Evolutionary conservation across 2,329 filamentous ascomycete species (phyloP).

Genomic region (Verticillium longisporum): DNA sequence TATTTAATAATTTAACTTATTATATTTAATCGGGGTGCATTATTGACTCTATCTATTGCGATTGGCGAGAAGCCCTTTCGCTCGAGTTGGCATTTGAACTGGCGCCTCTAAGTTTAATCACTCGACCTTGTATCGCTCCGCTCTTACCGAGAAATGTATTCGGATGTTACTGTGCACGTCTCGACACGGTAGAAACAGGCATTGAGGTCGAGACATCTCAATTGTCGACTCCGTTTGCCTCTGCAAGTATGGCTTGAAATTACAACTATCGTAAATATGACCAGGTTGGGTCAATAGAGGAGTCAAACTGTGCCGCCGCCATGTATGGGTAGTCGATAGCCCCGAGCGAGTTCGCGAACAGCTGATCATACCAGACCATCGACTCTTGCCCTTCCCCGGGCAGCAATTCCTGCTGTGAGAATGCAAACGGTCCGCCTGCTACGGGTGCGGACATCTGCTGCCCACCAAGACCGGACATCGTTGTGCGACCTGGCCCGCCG

Average conservation of each 20-base stretch:
- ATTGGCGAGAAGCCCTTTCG: too few species aligned
- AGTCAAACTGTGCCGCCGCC: conserved; percentile 23
- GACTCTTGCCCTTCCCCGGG: conserved; percentile 22
- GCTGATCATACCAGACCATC: conserved; percentile 26
- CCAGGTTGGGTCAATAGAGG: conserved; percentile 24
- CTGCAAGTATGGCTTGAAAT: neutral
- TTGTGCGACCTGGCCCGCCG: neutral
- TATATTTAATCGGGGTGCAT: too few species aligned
- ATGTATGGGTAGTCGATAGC: conserved; percentile 25
- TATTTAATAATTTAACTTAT: too few species aligned
- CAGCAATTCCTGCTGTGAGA: neutral
- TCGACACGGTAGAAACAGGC: too few species aligned
- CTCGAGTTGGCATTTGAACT: too few species aligned
- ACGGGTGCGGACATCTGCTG: neutral
- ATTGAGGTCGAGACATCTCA: too few species aligned
- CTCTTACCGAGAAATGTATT: too few species aligned
- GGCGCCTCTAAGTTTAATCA: too few species aligned
- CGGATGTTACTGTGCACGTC: too few species aligned
- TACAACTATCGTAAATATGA: conserved; percentile 14
- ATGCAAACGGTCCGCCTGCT: neutral
- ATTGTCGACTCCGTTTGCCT: too few species aligned
- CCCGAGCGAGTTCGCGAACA: conserved; percentile 25
- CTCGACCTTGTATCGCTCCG: too few species aligned
- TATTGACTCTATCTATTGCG: too few species aligned
- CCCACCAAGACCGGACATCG: neutral